phyloP scores from a whole-genome alignment of 2,329 filamentous ascomycete species.

The Fusarium tupiense region DNA sequence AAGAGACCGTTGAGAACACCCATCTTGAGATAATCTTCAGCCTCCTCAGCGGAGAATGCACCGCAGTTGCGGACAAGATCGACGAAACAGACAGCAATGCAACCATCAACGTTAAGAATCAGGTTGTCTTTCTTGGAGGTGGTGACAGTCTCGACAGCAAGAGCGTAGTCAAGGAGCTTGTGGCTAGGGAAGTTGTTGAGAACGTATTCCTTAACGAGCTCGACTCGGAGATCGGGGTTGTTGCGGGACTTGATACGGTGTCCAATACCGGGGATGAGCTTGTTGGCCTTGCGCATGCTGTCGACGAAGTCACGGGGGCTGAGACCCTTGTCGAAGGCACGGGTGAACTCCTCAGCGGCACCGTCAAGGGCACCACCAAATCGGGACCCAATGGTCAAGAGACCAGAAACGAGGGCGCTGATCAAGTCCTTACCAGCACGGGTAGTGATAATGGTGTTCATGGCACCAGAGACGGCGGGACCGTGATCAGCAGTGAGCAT shows the following conservation, averaged over 20 bases:
- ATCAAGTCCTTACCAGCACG: constrained; percentile 99
- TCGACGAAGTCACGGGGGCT: constrained; percentile 99
- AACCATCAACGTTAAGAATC: constrained; percentile 98
- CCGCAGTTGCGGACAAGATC: constrained; percentile 97
- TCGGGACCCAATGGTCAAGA: constrained; percentile 96
- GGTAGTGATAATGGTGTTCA: constrained; percentile 99
- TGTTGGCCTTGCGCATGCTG: constrained; percentile 99
- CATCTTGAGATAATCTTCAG: constrained; percentile 98
- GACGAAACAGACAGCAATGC: constrained; percentile 98
- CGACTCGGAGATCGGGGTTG: constrained; percentile 99
- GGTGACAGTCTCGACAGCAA: constrained; percentile 97
- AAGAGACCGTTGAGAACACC: constrained; percentile 99
- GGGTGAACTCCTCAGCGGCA: constrained; percentile 97
- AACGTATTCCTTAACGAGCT: constrained; percentile 99
- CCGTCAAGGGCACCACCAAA: constrained; percentile 99
- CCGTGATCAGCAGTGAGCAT: constrained; percentile 99
- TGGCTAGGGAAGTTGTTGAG: constrained; percentile 96
- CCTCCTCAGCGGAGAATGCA: constrained; percentile 94
- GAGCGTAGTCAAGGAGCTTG: constrained; percentile 98
- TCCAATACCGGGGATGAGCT: constrained; percentile 98
- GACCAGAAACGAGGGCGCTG: constrained; percentile 92
- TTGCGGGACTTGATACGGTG: constrained; percentile 99
- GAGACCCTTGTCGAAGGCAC: constrained; percentile 97
- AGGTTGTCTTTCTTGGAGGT: constrained; percentile 99
- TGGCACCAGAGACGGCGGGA: constrained; percentile 97